These are phyloP conservation scores for Pisolithus thermaeus DNA, from an alignment of 1,284 basidiomycete species.

Conservation along the genomic window DNA sequence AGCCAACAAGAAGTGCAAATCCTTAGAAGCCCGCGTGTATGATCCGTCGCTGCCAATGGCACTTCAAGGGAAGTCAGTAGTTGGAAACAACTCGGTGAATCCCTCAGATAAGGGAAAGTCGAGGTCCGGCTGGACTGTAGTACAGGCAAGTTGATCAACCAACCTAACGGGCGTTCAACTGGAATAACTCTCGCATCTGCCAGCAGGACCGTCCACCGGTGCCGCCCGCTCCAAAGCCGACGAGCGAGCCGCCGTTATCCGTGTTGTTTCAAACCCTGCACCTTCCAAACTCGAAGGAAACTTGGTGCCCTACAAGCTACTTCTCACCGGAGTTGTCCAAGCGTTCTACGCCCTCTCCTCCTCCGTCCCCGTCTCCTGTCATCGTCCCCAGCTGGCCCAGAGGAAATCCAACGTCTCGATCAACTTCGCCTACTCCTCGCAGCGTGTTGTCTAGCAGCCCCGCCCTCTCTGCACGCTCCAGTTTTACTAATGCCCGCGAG, in stretches of 20 bases:
- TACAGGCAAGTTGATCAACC: neutral
- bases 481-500: neutral
- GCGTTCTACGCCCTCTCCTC: neutral
- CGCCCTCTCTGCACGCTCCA: neutral
- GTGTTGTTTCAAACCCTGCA: too few species aligned
- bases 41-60: neutral
- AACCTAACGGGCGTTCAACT: neutral
- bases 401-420: neutral
- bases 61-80: neutral
- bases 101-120: neutral
- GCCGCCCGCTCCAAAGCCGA: too few species aligned
- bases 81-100: neutral
- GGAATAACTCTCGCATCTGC: neutral
- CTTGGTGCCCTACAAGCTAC: too few species aligned
- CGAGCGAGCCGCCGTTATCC: too few species aligned
- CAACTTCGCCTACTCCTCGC: neutral
- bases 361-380: neutral
- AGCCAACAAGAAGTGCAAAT: neutral
- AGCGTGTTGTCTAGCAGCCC: neutral
- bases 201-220: neutral
- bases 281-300: too few species aligned
- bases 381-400: neutral
- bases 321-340: too few species aligned
- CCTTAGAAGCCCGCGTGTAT: neutral
- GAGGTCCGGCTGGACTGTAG: neutral